Base-by-base conservation (phyloP, 1,284 basidiomycete species). In the Ceratobasidium sp. region DNA sequence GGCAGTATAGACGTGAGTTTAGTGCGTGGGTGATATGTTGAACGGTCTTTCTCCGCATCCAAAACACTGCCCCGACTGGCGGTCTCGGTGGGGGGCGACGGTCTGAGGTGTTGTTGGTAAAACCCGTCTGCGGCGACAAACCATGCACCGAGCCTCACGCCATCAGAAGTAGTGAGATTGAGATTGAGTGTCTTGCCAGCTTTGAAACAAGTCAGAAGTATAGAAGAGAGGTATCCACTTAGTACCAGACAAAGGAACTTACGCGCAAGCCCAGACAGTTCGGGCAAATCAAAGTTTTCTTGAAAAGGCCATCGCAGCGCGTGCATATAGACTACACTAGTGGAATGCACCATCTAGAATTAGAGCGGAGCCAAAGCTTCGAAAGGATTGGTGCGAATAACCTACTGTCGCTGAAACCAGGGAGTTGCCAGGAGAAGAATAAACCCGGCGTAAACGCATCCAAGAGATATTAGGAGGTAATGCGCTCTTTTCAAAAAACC, bases 101-200 rank as follows among this genome's bases (percentile, higher is more conserved):
- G 28, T 54, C 33, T 52, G 28, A 75, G 44, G 26, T 75, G 44
- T 40, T 77, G 48, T 44, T 82, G 78, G 84, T 94, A 94, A 80
- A 89, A 89, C 0, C 86, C 81, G 66, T 95, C 91, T 1, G 94
- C 92, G 65, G 98, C 87, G 42, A 96, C 85, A 84, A 97, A 96
- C 97, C 96, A 99, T 9, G 94, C 93, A 5, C 97, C 97, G 42
- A 98, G 84, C 0, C 87, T 89, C 78, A 93, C 89, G 65, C 94
- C 93, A 83, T 98, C 97, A 0, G 89, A 82, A 0, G 96, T 96
- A 13, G 86, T 83, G 4, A 98, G 85, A 70, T 89, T 85, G 40
- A 97, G 82, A 81, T 96, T 94, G 57, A 91, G 85, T 0, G 94
- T 92, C 83, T 96, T 96, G 81, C 90, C 92, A 1, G 95, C 95